Percentiles rank a stretch among this genome's conserved stretches.
Evolutionary conservation across 306 rosid species (phyloP).

Genomic region (Cucurbita moschata): DNA sequence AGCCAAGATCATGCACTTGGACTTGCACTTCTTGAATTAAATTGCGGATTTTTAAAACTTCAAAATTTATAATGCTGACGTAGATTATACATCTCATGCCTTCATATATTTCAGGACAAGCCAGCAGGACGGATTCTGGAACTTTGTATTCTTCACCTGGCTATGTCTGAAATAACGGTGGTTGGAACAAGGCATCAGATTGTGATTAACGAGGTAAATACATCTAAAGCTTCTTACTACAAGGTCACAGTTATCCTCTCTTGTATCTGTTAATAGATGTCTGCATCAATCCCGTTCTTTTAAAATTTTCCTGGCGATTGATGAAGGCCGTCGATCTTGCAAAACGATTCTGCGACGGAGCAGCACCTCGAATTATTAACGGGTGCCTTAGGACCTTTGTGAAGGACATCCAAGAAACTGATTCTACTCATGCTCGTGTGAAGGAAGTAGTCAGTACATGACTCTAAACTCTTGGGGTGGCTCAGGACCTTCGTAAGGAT

Average conservation of each 20-base stretch:
- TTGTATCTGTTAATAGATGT: neutral
- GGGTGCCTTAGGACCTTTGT: slow-evolving; percentile 76
- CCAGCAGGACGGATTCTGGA: slow-evolving; percentile 79
- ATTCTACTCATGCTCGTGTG: neutral
- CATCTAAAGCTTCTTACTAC: neutral
- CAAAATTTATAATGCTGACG: neutral
- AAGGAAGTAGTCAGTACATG: neutral
- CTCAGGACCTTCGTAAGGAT: slow-evolving; percentile 8
- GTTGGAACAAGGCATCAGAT: slow-evolving; percentile 67
- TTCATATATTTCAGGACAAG: slow-evolving; percentile 31
- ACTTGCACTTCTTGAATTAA: neutral
- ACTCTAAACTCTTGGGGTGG: neutral
- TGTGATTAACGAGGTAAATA: slow-evolving; percentile 69
- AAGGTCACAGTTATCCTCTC: neutral
- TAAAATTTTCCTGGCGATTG: neutral
- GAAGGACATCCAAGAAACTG: slow-evolving; percentile 25
- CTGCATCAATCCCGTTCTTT: neutral
- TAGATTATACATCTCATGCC: neutral
- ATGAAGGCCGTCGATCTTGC: slow-evolving; percentile 87
- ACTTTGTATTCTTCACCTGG: slow-evolving; percentile 86
- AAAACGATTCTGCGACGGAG: slow-evolving; percentile 90
- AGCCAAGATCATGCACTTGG: neutral
- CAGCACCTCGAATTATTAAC: slow-evolving; percentile 79
- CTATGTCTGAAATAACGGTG: slow-evolving; percentile 72
- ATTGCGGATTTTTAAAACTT: neutral